These are phyloP conservation scores for Trichosanthes cucumerina DNA, from an alignment of 306 rosid species.

Conservation along the genomic window DNA sequence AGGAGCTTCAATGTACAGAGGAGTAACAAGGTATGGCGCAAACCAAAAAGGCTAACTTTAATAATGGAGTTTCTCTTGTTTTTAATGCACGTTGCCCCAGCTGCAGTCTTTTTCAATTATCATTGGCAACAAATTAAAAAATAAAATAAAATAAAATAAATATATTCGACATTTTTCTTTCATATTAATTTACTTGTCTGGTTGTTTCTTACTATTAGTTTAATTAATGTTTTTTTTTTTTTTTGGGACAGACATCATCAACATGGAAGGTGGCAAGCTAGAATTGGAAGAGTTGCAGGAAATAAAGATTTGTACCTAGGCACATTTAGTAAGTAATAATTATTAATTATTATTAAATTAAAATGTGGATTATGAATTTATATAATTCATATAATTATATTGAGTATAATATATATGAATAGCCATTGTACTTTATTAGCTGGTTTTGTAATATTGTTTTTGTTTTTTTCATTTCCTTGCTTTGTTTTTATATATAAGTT, in stretches of 20 bases:
- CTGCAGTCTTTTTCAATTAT: conserved; percentile 32
- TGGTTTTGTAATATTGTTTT: neutral
- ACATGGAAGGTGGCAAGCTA: conserved; percentile 99
- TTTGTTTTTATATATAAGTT: no score
- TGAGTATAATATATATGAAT: neutral
- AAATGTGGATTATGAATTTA: neutral
- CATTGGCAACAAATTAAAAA: conserved; percentile 8
- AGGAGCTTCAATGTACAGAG: conserved; percentile 98
- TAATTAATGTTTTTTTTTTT: neutral
- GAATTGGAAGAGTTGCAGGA: conserved; percentile 97
- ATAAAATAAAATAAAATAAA: no score
- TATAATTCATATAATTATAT: neutral
- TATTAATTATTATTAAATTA: neutral
- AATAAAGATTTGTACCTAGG: conserved; percentile 98
- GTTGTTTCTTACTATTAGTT: neutral
- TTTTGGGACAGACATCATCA: conserved; percentile 74
- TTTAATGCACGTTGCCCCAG: conserved; percentile 21
- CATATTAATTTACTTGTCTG: neutral
- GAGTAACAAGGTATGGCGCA: conserved; percentile 98
- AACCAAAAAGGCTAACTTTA: conserved; percentile 24
- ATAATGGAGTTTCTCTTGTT: conserved; percentile 28
- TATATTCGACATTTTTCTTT: neutral
- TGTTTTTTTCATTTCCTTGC: no score
- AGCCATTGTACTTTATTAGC: neutral
- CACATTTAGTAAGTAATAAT: conserved; percentile 65